phyloP scores from a whole-genome alignment of 1,139 yeast genomes.

The Saccharomycopsis hybrid region DNA sequence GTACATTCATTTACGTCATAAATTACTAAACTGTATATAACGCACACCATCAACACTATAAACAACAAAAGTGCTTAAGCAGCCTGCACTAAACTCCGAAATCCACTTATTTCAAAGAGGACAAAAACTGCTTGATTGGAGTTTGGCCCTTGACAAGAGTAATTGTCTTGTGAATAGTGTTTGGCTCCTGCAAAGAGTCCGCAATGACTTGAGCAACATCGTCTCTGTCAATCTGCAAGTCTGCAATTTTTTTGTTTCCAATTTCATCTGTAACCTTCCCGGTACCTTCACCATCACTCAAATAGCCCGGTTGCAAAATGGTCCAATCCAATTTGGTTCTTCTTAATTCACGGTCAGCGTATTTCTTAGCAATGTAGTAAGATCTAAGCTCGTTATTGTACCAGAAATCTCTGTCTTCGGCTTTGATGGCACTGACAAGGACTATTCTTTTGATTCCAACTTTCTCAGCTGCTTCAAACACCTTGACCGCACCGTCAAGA shows the following conservation, averaged over 20 bases:
- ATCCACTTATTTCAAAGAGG: neutral
- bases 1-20: no score
- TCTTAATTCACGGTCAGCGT: slow-evolving; percentile 45
- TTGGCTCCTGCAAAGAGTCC: slow-evolving; percentile 25
- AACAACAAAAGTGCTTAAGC: no score
- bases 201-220: slow-evolving; percentile 28
- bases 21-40: neutral
- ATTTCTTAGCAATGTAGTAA: slow-evolving; percentile 49
- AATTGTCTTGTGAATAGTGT: slow-evolving; percentile 28
- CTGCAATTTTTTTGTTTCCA: slow-evolving; percentile 18
- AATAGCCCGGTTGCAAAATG: slow-evolving; percentile 43
- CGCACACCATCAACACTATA: neutral
- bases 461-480: slow-evolving; percentile 47
- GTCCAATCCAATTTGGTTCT: slow-evolving; percentile 42
- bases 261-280: slow-evolving; percentile 32
- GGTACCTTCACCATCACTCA: slow-evolving; percentile 35
- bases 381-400: slow-evolving; percentile 32
- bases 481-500: slow-evolving; percentile 55
- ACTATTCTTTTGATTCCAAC: slow-evolving; percentile 44
- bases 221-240: slow-evolving; percentile 24
- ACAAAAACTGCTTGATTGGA: slow-evolving; percentile 24
- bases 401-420: slow-evolving; percentile 43
- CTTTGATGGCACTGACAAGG: slow-evolving; percentile 51
- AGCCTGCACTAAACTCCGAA: no score
- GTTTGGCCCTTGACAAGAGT: slow-evolving; percentile 31